Conservation (phyloP, 78 protist species). For the Thecamonas trahens region DNA sequence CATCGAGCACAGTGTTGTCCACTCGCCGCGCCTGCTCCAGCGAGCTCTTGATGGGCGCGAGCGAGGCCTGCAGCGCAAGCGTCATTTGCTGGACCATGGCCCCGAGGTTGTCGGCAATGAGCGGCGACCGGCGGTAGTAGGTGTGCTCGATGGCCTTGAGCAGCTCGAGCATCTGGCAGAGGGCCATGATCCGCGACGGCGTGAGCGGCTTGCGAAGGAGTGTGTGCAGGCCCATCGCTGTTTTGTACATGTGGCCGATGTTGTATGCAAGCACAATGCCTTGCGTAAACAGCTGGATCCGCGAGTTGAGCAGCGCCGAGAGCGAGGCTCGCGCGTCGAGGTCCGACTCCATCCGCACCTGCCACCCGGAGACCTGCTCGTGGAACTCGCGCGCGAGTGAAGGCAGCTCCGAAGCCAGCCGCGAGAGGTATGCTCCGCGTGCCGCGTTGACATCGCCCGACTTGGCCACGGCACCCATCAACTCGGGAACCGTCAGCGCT, state of each 20-base stretch:
- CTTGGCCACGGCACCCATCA: neutral
- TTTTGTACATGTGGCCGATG: slow-evolving; percentile 32
- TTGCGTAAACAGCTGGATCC: slow-evolving; percentile 29
- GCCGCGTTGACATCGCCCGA: no score
- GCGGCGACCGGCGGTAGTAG: slow-evolving; percentile 31
- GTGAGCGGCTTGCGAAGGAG: slow-evolving; percentile 18
- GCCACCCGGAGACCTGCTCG: no score
- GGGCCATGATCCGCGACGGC: slow-evolving; percentile 9
- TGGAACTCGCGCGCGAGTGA: no score
- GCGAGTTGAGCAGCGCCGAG: no score
- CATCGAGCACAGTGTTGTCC: neutral
- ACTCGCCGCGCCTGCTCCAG: neutral
- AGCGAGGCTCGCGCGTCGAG: no score
- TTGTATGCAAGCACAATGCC: slow-evolving; percentile 41
- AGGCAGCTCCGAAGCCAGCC: no score
- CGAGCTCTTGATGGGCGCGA: neutral
- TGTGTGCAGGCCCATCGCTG: slow-evolving; percentile 42
- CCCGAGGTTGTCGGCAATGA: slow-evolving; percentile 31
- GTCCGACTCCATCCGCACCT: no score
- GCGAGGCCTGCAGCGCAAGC: neutral
- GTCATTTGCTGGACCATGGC: slow-evolving; percentile 9
- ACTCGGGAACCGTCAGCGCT: neutral
- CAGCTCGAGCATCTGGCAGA: slow-evolving; percentile 10
- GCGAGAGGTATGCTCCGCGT: no score
- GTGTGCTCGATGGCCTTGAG: slow-evolving; percentile 40